A percentile compares a stretch with the other conserved stretches of the same genome.
phyloP scores from a whole-genome alignment of 306 rosid genomes.

The Cicer cuneatum region DNA sequence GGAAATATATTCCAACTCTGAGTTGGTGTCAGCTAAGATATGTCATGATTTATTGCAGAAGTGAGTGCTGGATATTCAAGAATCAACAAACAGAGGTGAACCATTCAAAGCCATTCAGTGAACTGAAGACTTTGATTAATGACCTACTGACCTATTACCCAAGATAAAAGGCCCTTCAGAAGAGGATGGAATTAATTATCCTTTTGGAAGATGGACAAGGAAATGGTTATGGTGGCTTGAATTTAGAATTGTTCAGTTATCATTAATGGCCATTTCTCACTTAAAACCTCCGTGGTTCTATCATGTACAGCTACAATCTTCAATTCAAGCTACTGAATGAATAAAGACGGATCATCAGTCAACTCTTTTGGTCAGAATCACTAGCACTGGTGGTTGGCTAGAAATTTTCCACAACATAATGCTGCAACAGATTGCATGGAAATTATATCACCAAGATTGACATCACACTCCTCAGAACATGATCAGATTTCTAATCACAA shows the following conservation, averaged over 20 bases:
- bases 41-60: not conserved
- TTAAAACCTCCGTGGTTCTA: not conserved
- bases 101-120: slow-evolving; percentile 1
- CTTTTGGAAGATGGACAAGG: not conserved
- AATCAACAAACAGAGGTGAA: slow-evolving; percentile 18
- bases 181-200: not conserved
- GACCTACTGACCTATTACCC: slow-evolving; percentile 14
- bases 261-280: not conserved
- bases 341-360: not conserved
- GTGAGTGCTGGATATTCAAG: slow-evolving; percentile 12
- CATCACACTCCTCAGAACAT: not conserved
- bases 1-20: not conserved
- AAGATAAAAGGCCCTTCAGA: not conserved
- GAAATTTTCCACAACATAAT: not conserved
- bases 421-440: not conserved
- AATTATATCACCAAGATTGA: not conserved
- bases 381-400: not conserved
- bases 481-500: not conserved
- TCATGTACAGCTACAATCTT: not conserved
- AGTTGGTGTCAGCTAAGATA: not conserved
- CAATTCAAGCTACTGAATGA: not conserved
- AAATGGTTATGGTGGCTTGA: not conserved
- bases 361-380: not conserved
- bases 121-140: not conserved
- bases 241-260: not conserved